Percentiles rank a stretch among this genome's conserved stretches.
phyloP scores from a whole-genome alignment of 2,329 filamentous ascomycete genomes.

The Colletotrichum sp. region DNA sequence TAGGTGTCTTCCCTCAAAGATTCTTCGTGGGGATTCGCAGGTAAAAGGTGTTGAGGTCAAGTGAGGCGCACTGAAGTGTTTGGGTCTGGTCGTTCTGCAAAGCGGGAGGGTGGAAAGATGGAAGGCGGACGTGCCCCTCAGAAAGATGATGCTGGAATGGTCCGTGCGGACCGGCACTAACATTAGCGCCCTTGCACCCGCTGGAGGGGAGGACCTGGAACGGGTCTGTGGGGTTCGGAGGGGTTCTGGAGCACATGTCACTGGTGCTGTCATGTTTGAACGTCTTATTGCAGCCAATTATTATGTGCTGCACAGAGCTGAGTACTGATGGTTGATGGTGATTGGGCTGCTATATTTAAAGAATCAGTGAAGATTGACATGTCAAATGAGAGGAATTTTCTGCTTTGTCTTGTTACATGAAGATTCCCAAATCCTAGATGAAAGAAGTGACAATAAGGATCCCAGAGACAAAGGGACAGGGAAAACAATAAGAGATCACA shows the following conservation, averaged over 20 bases:
- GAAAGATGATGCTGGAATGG: slow-evolving; percentile 16
- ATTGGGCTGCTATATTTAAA: not conserved
- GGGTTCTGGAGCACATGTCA: not conserved
- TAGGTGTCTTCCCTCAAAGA: not conserved
- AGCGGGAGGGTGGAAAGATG: not conserved
- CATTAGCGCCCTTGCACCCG: slow-evolving; percentile 5
- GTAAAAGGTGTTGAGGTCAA: not conserved
- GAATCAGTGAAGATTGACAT: not conserved
- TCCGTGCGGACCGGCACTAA: slow-evolving; percentile 6
- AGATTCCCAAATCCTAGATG: rapidly evolving
- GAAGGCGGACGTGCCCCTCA: slow-evolving; percentile 4
- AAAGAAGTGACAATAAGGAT: not conserved
- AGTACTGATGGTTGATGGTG: not conserved
- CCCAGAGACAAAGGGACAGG: not conserved
- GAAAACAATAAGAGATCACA: rapidly evolving
- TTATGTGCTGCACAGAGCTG: not conserved
- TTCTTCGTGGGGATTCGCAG: not conserved
- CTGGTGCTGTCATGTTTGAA: not conserved
- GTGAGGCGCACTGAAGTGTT: not conserved
- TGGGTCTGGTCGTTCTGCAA: not conserved
- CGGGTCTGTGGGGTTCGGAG: not conserved
- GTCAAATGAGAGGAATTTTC: not conserved
- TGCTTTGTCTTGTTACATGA: not conserved
- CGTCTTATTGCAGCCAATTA: not conserved
- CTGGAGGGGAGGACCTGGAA: not conserved